A percentile compares a stretch with the other conserved stretches of the same genome.
Evolutionary conservation across 768 basidiomycete species (phyloP).

Genomic region (Austroboletus eburneus): DNA sequence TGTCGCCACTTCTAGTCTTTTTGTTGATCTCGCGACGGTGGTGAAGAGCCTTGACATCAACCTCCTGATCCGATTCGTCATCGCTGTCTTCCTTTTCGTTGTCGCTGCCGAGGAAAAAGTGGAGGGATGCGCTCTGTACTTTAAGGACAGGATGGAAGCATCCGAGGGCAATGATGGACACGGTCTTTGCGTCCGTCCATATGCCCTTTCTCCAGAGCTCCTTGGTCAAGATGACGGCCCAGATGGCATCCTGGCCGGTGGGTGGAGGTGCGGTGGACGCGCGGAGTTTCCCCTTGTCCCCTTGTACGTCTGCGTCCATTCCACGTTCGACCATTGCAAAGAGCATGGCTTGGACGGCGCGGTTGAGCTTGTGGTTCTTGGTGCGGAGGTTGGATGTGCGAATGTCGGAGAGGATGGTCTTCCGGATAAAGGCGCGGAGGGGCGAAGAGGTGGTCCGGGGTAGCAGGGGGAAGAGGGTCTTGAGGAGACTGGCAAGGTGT

Average conservation of each 20-base stretch:
- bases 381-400: conserved; percentile 82
- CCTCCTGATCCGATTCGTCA: conserved; percentile 67
- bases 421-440: conserved; percentile 82
- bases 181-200: conserved; percentile 91
- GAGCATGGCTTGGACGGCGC: conserved; percentile 91
- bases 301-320: conserved; percentile 74
- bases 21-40: conserved; percentile 93
- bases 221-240: conserved; percentile 91
- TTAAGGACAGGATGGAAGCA: conserved; percentile 93
- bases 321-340: conserved; percentile 96
- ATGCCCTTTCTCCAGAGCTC: conserved; percentile 93
- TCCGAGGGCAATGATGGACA: conserved; percentile 85
- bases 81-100: conserved; percentile 71
- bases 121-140: conserved; percentile 89
- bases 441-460: conserved; percentile 87
- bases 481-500: conserved; percentile 62
- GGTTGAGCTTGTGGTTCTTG: conserved; percentile 94
- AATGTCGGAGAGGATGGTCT: conserved; percentile 92
- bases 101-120: conserved; percentile 94
- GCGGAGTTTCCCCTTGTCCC: conserved; percentile 78
- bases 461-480: conserved; percentile 89
- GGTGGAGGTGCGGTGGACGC: conserved; percentile 35
- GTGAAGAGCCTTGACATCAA: conserved; percentile 69
- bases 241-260: conserved; percentile 86
- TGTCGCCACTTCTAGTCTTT: conserved; percentile 80